Evolutionary conservation across 2,329 filamentous ascomycete species (phyloP).

Genomic region (Dactylella cylindrospora): DNA sequence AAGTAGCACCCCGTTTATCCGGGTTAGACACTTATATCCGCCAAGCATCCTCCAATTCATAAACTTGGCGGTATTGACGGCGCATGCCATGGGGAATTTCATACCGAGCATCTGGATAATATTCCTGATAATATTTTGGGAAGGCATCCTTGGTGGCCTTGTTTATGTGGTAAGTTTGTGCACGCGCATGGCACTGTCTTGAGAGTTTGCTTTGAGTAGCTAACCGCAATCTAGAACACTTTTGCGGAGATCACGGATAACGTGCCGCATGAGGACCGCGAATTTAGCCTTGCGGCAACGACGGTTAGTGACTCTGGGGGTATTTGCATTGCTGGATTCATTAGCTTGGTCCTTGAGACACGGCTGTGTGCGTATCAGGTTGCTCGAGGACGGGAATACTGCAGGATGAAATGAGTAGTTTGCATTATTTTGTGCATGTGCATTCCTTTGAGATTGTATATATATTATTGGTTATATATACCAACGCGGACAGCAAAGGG

Average conservation of each 20-base stretch:
- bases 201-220: neutral
- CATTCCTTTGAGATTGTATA: too few relatives aligned
- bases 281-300: slow-evolving; percentile 87
- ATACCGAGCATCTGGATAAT: slow-evolving; percentile 84
- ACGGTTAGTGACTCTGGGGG: slow-evolving; percentile 90
- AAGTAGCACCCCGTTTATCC: slow-evolving; percentile 82
- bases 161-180: slow-evolving; percentile 68
- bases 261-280: slow-evolving; percentile 73
- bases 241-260: slow-evolving; percentile 92
- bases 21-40: slow-evolving; percentile 76
- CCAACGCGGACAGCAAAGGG: too few relatives aligned
- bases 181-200: neutral
- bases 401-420: slow-evolving; percentile 56
- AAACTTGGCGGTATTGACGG: slow-evolving; percentile 72
- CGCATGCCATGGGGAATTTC: slow-evolving; percentile 77
- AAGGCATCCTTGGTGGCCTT: slow-evolving; percentile 82
- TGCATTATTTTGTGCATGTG: too few relatives aligned
- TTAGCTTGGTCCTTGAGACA: slow-evolving; percentile 80
- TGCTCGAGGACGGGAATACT: slow-evolving; percentile 73
- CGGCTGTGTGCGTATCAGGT: slow-evolving; percentile 83
- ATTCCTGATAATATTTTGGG: slow-evolving; percentile 86
- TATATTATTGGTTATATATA: too few relatives aligned
- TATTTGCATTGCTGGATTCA: slow-evolving; percentile 81
- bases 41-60: slow-evolving; percentile 78
- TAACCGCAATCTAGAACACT: slow-evolving; percentile 61